A percentile compares a stretch with the other conserved stretches of the same genome.
Conservation (phyloP, 805 yeast genomes). For the Starmerella tilneyi region DNA sequence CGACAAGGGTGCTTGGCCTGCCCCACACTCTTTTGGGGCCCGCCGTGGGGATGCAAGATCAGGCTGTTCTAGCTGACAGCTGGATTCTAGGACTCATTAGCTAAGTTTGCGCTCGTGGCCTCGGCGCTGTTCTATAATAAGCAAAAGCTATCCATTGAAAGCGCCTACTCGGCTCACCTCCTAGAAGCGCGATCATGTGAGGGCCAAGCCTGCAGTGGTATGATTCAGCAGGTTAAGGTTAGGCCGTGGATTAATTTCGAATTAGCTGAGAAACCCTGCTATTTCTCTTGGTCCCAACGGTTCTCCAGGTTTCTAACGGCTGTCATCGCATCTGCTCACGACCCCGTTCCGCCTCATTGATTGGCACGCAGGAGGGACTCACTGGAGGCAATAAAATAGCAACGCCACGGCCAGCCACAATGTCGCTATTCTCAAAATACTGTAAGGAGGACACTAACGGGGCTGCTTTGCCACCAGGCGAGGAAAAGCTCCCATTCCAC, state of each 20-base stretch:
- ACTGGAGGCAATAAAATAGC: neutral
- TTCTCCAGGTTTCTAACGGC: slow-evolving; percentile 9
- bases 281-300: slow-evolving; percentile 3
- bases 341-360: neutral
- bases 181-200: no score
- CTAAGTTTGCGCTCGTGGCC: no score
- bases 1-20: no score
- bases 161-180: neutral
- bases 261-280: neutral
- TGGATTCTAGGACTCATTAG: no score
- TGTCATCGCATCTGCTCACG: neutral
- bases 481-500: slow-evolving; percentile 17
- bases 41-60: no score
- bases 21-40: no score
- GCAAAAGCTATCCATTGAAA: no score
- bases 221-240: slow-evolving; percentile 4
- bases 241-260: neutral
- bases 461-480: slow-evolving; percentile 10
- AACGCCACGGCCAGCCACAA: no score
- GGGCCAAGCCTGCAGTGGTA: neutral
- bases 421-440: slow-evolving; percentile 20
- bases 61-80: no score
- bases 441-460: slow-evolving; percentile 16
- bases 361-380: slow-evolving; percentile 1
- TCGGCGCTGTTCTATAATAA: no score